phyloP scores from a whole-genome alignment of 768 basidiomycete species.

The Suillus weaverae region DNA sequence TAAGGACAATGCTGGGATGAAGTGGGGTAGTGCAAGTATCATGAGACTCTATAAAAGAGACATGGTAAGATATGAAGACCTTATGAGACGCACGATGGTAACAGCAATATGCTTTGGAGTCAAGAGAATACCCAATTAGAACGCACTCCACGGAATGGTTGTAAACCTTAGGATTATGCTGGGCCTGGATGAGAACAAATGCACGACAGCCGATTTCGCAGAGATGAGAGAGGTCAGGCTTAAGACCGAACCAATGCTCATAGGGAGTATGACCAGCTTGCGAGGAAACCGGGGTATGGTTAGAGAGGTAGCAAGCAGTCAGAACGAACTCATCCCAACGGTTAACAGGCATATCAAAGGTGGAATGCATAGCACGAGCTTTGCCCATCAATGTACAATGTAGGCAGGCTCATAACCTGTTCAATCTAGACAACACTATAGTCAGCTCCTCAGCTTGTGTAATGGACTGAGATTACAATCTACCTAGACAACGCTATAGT shows the following conservation, averaged over 20 bases:
- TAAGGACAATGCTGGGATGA: conserved; percentile 10
- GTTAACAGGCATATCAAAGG: too few species aligned
- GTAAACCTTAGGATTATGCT: conserved; percentile 30
- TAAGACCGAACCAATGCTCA: conserved; percentile 11
- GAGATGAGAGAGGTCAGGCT: conserved; percentile 30
- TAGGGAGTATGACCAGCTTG: too few species aligned
- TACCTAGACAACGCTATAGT: too few species aligned
- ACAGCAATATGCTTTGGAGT: conserved; percentile 16
- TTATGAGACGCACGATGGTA: conserved; percentile 9
- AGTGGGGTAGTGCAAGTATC: not conserved
- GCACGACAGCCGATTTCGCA: conserved; percentile 31
- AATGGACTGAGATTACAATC: too few species aligned
- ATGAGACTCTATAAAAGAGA: conserved; percentile 23
- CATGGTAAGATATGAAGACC: conserved; percentile 19
- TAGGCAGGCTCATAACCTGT: not conserved
- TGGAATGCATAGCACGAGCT: too few species aligned
- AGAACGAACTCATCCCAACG: too few species aligned
- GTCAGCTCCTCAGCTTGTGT: too few species aligned
- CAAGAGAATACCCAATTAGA: conserved; percentile 12
- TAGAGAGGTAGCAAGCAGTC: too few species aligned
- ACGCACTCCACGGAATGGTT: conserved; percentile 8
- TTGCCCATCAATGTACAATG: too few species aligned
- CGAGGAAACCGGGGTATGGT: too few species aligned
- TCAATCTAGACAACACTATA: too few species aligned
- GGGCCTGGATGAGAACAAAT: conserved; percentile 25